phyloP scores from a whole-genome alignment of 345 rosid genomes.

The Odontarrhena argentea region DNA sequence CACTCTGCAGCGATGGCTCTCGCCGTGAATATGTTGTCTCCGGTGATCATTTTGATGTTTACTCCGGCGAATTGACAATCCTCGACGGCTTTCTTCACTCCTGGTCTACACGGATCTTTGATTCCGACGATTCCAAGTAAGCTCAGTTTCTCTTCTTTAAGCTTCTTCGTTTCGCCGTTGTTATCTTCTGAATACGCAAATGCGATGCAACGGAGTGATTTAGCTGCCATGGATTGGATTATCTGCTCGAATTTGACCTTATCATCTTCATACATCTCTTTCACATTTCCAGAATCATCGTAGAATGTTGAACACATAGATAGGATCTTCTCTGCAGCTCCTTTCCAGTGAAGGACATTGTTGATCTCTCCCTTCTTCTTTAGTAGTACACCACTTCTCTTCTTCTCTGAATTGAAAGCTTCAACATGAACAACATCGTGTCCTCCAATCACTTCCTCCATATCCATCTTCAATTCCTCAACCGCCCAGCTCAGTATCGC shows the following conservation, averaged over 20 bases:
- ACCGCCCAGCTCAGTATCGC: slow-evolving; percentile 80
- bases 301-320: slow-evolving; percentile 64
- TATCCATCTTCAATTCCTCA: slow-evolving; percentile 43
- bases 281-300: slow-evolving; percentile 50
- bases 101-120: slow-evolving; percentile 71
- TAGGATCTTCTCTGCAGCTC: slow-evolving; percentile 77
- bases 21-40: slow-evolving; percentile 74
- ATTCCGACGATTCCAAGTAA: slow-evolving; percentile 73
- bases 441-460: slow-evolving; percentile 43
- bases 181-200: slow-evolving; percentile 55
- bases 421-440: slow-evolving; percentile 56
- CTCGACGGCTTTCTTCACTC: slow-evolving; percentile 63
- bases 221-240: slow-evolving; percentile 67
- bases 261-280: slow-evolving; percentile 39
- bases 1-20: slow-evolving; percentile 81
- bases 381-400: slow-evolving; percentile 59
- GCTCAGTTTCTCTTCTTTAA: slow-evolving; percentile 50
- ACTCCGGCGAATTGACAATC: slow-evolving; percentile 74
- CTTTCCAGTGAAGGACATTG: slow-evolving; percentile 71
- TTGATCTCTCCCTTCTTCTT: slow-evolving; percentile 42
- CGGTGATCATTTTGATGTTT: slow-evolving; percentile 74
- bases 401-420: slow-evolving; percentile 71
- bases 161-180: slow-evolving; percentile 34
- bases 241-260: slow-evolving; percentile 47
- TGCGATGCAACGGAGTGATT: slow-evolving; percentile 72